Evolutionary conservation across 2,329 filamentous ascomycete genomes (phyloP).

Genomic region (Mycocentrospora acerina): DNA sequence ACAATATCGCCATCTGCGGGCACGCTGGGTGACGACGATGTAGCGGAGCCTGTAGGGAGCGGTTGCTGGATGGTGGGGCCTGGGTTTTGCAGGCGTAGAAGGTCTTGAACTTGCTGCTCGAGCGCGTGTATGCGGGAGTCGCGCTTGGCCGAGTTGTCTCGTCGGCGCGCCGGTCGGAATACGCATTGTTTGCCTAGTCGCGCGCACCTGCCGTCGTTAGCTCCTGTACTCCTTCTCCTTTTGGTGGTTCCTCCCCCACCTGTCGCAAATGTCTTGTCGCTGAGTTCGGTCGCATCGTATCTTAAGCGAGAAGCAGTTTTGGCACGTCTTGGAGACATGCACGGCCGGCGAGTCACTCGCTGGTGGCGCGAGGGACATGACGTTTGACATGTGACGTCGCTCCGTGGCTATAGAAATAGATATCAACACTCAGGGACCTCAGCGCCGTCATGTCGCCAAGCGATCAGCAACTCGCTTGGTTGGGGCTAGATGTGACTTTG

Average conservation of each 20-base stretch:
- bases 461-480: too few relatives aligned
- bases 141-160: constrained; percentile 40
- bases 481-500: too few relatives aligned
- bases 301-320: constrained; percentile 36
- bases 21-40: constrained; percentile 10
- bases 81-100: constrained; percentile 23
- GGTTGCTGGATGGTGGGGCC: constrained; percentile 22
- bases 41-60: constrained; percentile 16
- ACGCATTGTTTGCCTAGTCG: constrained; percentile 42
- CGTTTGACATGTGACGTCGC: neutral
- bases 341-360: constrained; percentile 12
- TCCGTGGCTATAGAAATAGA: too few relatives aligned
- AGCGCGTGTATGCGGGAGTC: constrained; percentile 43
- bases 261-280: constrained; percentile 29
- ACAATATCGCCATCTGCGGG: constrained; percentile 28
- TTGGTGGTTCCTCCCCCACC: constrained; percentile 9
- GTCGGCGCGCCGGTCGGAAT: constrained; percentile 38
- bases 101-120: constrained; percentile 37
- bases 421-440: too few relatives aligned
- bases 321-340: constrained; percentile 34
- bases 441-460: too few relatives aligned
- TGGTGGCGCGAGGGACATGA: constrained; percentile 16
- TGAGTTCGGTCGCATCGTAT: constrained; percentile 35
- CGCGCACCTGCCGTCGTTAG: constrained; percentile 23
- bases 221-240: constrained; percentile 7